Conservation (phyloP, 2,329 filamentous ascomycete genomes). For the Nothomitra cinnamomea region DNA sequence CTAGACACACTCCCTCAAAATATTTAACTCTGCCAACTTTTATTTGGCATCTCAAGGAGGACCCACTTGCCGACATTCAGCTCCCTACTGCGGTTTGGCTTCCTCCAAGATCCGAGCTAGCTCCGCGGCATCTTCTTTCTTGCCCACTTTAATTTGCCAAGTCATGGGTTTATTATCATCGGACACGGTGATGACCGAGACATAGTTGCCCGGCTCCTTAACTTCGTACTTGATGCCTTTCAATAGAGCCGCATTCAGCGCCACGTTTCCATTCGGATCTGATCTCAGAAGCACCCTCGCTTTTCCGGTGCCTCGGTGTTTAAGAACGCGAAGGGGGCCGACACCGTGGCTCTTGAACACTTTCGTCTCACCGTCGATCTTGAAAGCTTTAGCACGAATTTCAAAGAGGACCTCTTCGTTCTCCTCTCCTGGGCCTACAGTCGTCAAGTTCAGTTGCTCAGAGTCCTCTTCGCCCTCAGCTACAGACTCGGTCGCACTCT, state of each 20-base stretch:
- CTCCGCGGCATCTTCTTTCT: constrained; percentile 31
- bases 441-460: constrained; percentile 51
- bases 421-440: constrained; percentile 50
- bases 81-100: constrained; percentile 27
- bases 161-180: constrained; percentile 45
- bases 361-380: constrained; percentile 31
- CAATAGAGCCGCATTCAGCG: constrained; percentile 52
- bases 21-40: no score
- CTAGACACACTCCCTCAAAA: no score
- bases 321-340: constrained; percentile 54
- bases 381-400: constrained; percentile 51
- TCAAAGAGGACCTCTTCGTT: constrained; percentile 56
- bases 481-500: constrained; percentile 37
- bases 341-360: constrained; percentile 54
- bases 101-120: constrained; percentile 26
- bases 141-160: constrained; percentile 58
- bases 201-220: constrained; percentile 36
- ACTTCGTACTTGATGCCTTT: constrained; percentile 44
- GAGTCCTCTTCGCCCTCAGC: constrained; percentile 12
- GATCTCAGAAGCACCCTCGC: constrained; percentile 54
- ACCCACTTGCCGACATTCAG: no score
- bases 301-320: constrained; percentile 50
- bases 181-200: constrained; percentile 40
- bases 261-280: constrained; percentile 57
- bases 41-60: no score